Percentiles rank a stretch among this genome's conserved stretches.
These are phyloP conservation scores for Rhynchospora pubera DNA, from an alignment of 176 grass and related monocot genomes.

Conservation along the genomic window DNA sequence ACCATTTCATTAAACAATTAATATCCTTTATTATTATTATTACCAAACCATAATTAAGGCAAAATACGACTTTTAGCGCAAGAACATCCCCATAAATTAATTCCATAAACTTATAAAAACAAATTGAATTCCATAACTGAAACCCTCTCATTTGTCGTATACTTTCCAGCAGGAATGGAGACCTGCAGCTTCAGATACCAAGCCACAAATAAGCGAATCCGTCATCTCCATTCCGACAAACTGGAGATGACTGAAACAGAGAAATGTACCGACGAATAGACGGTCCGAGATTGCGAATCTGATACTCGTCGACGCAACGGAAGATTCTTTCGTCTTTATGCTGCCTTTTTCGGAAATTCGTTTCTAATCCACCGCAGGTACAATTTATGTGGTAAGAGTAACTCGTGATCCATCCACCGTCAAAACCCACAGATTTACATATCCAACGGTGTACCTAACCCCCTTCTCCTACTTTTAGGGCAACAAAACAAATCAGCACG, in stretches of 20 bases:
- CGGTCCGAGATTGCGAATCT: not conserved
- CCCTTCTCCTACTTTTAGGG: not conserved
- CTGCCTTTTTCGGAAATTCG: not conserved
- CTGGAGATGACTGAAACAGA: not conserved
- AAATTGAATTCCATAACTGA: too few species aligned
- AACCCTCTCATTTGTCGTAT: not conserved
- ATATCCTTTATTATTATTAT: not conserved
- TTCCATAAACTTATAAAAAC: not conserved
- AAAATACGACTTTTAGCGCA: not conserved
- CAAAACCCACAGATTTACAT: not conserved
- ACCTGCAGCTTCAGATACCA: not conserved
- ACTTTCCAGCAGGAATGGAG: not conserved
- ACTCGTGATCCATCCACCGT: not conserved
- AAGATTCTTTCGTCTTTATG: slow-evolving; percentile 16
- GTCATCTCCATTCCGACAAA: not conserved
- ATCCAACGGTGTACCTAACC: not conserved
- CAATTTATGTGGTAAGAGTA: not conserved
- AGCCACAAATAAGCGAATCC: too few species aligned
- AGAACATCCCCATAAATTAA: not conserved
- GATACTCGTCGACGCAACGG: not conserved
- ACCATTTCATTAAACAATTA: not conserved
- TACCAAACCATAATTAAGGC: not conserved
- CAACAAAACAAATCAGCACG: not conserved
- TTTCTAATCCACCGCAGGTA: not conserved
- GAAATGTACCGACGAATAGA: not conserved